Evolutionary conservation across 225 moss, liverwort and hornwort genomes (phyloP).

Genomic region (Pseudoscleropodium purum): DNA sequence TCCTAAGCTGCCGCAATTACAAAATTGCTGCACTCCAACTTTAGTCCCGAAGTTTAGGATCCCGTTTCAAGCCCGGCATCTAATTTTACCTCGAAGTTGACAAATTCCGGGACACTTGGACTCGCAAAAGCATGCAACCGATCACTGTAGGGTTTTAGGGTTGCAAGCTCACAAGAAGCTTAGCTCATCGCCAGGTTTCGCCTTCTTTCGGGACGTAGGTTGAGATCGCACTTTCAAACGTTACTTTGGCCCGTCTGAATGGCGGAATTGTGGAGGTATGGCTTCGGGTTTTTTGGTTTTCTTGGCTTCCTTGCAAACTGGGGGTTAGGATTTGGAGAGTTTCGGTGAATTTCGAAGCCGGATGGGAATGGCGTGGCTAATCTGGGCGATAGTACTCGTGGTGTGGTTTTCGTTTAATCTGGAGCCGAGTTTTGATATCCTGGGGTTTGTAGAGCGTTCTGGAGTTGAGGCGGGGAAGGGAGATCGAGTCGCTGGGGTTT

Average conservation of each 20-base stretch:
- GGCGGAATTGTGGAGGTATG: not conserved
- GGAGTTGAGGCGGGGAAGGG: not conserved
- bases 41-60: not conserved
- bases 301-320: not conserved
- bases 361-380: not conserved
- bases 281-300: not conserved
- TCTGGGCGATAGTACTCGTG: not conserved
- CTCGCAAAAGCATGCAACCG: not conserved
- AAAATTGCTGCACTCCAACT: not conserved
- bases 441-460: not conserved
- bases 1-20: not conserved
- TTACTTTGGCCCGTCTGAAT: not conserved
- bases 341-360: not conserved
- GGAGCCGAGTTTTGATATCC: not conserved
- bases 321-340: not conserved
- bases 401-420: not conserved
- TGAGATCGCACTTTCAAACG: not conserved
- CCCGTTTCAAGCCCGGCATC: not conserved
- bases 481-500: not conserved
- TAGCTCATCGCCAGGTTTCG: not conserved
- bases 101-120: not conserved
- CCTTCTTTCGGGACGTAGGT: not conserved
- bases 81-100: not conserved
- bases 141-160: slow-evolving; percentile 1
- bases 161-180: not conserved